These are phyloP conservation scores for Hordeum vulgare DNA, from an alignment of 176 grass and related monocot genomes.

Conservation along the genomic window MorexV3_pseudomolecules_assembly NC_058522.1:380935697-380936196, in stretches of 20 bases:
- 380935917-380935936: background rate
- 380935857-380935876: background rate
- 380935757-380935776: constrained; percentile 89
- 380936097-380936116: background rate
- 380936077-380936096: background rate
- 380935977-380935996: background rate
- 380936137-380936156: background rate
- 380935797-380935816: background rate
- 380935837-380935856: background rate
- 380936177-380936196: background rate
- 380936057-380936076: background rate
- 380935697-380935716: constrained; percentile 99
- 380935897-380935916: background rate
- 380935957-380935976: background rate
- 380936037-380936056: background rate
- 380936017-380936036: background rate
- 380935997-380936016: background rate
- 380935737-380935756: constrained; percentile 98
- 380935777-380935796: constrained; percentile 33
- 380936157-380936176: background rate
- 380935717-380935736: constrained; percentile 92
- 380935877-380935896: background rate
- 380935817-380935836: background rate
- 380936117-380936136: background rate
- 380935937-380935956: background rate